A percentile compares a stretch with the other conserved stretches of the same genome.
Conservation (phyloP, 441 rosid genomes). For the Erodium trifolium region DNA sequence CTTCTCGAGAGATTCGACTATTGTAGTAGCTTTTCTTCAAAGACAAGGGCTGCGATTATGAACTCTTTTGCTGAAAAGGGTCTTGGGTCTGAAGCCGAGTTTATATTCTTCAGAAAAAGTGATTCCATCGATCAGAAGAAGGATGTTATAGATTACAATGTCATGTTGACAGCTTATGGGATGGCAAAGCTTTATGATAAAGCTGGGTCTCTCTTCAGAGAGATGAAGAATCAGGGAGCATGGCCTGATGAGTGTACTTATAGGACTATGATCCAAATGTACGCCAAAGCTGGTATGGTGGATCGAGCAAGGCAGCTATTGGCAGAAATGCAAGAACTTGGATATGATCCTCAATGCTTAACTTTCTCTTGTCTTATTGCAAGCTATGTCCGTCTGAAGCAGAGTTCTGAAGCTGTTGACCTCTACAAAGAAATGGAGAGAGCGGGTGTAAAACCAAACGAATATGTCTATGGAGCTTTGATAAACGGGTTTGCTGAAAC, state of each 20-base stretch:
- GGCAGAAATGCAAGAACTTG: slow-evolving; percentile 57
- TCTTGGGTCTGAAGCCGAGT: slow-evolving; percentile 75
- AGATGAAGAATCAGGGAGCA: slow-evolving; percentile 72
- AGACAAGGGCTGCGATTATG: slow-evolving; percentile 55
- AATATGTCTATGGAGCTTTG: slow-evolving; percentile 72
- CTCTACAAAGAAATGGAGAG: slow-evolving; percentile 44
- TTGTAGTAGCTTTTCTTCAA: slow-evolving; percentile 42
- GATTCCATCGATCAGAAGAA: slow-evolving; percentile 35
- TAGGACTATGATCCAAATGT: slow-evolving; percentile 77
- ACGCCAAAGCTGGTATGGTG: slow-evolving; percentile 58
- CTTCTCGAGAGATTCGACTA: slow-evolving; percentile 40
- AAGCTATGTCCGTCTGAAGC: slow-evolving; percentile 61
- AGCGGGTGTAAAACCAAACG: slow-evolving; percentile 67
- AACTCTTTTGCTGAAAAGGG: slow-evolving; percentile 75
- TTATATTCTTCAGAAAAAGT: slow-evolving; percentile 49
- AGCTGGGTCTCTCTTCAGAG: slow-evolving; percentile 63
- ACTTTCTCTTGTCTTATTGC: slow-evolving; percentile 66
- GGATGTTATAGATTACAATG: slow-evolving; percentile 64
- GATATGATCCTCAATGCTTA: slow-evolving; percentile 50
- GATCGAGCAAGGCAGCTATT: slow-evolving; percentile 60
- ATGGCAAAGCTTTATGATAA: slow-evolving; percentile 66
- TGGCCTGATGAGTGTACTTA: slow-evolving; percentile 91
- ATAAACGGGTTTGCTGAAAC: slow-evolving; percentile 74
- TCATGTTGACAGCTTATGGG: slow-evolving; percentile 88
- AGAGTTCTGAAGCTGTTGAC: slow-evolving; percentile 52